Percentiles rank a stretch among this genome's conserved stretches.
Conservation (phyloP, 2,329 filamentous ascomycete genomes). For the Davidsoniella australis region DNA sequence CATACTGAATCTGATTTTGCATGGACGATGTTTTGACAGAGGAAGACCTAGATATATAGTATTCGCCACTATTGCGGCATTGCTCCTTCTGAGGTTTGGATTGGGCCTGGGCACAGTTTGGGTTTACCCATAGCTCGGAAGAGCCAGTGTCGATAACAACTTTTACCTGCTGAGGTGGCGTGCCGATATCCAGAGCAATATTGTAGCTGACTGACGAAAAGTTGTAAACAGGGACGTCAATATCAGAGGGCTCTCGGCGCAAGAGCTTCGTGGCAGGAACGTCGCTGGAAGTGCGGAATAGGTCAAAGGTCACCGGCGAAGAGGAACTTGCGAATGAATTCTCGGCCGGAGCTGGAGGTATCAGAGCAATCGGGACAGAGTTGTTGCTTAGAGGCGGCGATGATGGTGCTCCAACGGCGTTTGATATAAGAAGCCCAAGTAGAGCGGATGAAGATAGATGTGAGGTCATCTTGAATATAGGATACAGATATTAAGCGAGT, state of each 20-base stretch:
- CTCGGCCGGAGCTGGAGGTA: background rate
- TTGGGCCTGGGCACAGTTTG: constrained; percentile 18
- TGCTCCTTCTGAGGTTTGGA: constrained; percentile 11
- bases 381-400: background rate
- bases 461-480: constrained; percentile 1
- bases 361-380: constrained; percentile 1
- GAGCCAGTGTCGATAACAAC: constrained; percentile 27
- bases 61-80: constrained; percentile 12
- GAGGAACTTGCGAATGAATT: background rate
- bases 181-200: constrained; percentile 23
- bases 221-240: constrained; percentile 13
- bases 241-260: constrained; percentile 11
- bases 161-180: constrained; percentile 22
- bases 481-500: background rate
- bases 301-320: constrained; percentile 5
- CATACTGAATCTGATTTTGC: constrained; percentile 17
- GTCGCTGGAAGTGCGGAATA: constrained; percentile 4
- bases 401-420: constrained; percentile 1
- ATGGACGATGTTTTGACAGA: constrained; percentile 13
- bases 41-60: constrained; percentile 15
- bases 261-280: constrained; percentile 4
- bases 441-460: constrained; percentile 2
- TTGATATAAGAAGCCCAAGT: constrained; percentile 3
- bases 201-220: constrained; percentile 21
- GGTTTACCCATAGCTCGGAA: constrained; percentile 27